phyloP scores from a whole-genome alignment of 805 yeast genomes.

The Wickerhamomyces subpelliculosus region DNA sequence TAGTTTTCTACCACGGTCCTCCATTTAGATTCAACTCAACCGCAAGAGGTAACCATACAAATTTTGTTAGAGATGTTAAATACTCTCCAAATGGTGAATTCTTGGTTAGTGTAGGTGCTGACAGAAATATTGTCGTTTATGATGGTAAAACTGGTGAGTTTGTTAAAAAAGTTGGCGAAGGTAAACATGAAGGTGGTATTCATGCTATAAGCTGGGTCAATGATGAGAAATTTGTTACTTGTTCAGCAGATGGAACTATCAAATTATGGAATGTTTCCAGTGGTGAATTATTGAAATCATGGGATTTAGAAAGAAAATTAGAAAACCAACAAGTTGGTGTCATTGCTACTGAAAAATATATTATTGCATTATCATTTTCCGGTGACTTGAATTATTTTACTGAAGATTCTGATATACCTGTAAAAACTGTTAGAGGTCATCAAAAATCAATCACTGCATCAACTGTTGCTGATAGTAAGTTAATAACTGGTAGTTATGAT shows the following conservation, averaged over 20 bases:
- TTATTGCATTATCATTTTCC: constrained; percentile 60
- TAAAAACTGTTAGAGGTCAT: constrained; percentile 57
- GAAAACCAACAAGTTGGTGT: constrained; percentile 78
- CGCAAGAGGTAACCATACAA: constrained; percentile 67
- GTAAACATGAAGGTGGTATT: constrained; percentile 71
- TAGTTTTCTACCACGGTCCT: constrained; percentile 86
- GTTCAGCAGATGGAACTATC: constrained; percentile 75
- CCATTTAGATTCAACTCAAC: constrained; percentile 83
- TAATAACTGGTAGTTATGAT: constrained; percentile 73
- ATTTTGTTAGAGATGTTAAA: constrained; percentile 72
- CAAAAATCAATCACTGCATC: constrained; percentile 74
- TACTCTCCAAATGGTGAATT: constrained; percentile 76
- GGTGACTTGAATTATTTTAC: constrained; percentile 66
- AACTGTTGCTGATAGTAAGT: constrained; percentile 17
- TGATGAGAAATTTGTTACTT: constrained; percentile 60
- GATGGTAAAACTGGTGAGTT: constrained; percentile 86
- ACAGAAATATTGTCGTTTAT: constrained; percentile 67
- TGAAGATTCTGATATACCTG: constrained; percentile 26
- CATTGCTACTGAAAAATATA: constrained; percentile 49
- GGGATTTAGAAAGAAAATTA: constrained; percentile 42
- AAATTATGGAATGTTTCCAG: constrained; percentile 53
- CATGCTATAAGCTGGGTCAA: constrained; percentile 67
- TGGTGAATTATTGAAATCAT: constrained; percentile 39
- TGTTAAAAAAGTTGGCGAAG: constrained; percentile 36
- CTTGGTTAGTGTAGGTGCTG: constrained; percentile 79